These are phyloP conservation scores for Phaeosphaeriaceae sp. DNA, from an alignment of 2,329 filamentous ascomycete genomes.

Conservation along the genomic window DNA sequence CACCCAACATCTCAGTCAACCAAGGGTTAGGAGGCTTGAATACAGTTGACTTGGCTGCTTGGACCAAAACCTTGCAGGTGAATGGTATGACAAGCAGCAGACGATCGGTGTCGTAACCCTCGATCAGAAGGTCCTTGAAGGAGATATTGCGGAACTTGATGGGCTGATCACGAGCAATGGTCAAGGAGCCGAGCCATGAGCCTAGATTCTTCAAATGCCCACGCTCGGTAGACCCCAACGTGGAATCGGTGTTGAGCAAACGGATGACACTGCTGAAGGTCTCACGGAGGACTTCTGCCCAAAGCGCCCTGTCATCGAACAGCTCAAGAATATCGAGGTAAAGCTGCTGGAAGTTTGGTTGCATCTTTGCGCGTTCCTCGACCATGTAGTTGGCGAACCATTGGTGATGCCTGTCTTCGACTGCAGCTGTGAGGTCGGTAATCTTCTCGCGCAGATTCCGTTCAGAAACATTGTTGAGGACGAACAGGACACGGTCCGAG, in stretches of 20 bases:
- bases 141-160: constrained; percentile 97
- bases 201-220: constrained; percentile 92
- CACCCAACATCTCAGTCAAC: constrained; percentile 93
- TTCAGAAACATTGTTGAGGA: constrained; percentile 94
- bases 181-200: constrained; percentile 91
- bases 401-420: constrained; percentile 84
- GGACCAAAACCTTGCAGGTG: constrained; percentile 91
- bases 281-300: constrained; percentile 89
- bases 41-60: constrained; percentile 83
- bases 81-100: constrained; percentile 94
- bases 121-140: constrained; percentile 93
- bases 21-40: constrained; percentile 97
- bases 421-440: constrained; percentile 77
- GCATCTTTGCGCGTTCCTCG: constrained; percentile 94
- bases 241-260: constrained; percentile 89
- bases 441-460: constrained; percentile 87
- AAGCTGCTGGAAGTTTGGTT: constrained; percentile 93
- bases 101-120: constrained; percentile 91
- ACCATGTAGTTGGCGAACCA: constrained; percentile 98
- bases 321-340: constrained; percentile 89
- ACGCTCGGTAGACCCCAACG: constrained; percentile 84
- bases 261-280: constrained; percentile 87
- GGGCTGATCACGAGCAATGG: constrained; percentile 90
- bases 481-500: constrained; percentile 93
- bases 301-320: constrained; percentile 80